Percentiles rank a stretch among this genome's conserved stretches.
Conservation (phyloP, 768 basidiomycete genomes). For the Pleurotus ostreatus region DNA sequence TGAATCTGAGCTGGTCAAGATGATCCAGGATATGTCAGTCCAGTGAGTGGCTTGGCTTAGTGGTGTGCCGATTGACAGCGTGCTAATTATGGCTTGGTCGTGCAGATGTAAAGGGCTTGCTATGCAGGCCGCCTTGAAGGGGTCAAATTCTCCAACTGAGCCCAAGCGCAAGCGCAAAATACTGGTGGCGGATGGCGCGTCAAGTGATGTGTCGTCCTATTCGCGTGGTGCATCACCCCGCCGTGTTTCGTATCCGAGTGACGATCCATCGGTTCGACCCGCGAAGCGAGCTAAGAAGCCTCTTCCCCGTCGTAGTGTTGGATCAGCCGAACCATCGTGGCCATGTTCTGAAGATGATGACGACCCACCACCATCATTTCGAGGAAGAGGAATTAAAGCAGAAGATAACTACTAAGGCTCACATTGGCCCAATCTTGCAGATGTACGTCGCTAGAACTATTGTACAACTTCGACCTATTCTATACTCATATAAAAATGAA, state of each 20-base stretch:
- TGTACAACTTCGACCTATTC: too few relatives aligned
- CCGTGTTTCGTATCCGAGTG: too few relatives aligned
- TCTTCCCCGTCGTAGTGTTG: conserved; percentile 3
- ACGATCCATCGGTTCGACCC: not conserved
- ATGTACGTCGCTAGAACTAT: too few relatives aligned
- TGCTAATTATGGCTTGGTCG: not conserved
- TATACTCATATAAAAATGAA: too few relatives aligned
- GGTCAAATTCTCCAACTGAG: not conserved
- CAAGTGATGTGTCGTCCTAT: too few relatives aligned
- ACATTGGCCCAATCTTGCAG: too few relatives aligned
- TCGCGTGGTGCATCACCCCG: too few relatives aligned
- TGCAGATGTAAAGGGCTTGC: not conserved
- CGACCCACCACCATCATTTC: not conserved
- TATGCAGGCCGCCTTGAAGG: not conserved
- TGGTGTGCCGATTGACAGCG: not conserved
- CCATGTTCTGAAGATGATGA: not conserved
- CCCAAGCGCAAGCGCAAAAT: not conserved
- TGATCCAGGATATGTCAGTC: not conserved
- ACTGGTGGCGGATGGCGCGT: too few relatives aligned
- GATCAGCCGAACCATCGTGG: not conserved
- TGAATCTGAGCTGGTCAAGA: not conserved
- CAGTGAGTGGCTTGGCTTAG: not conserved
- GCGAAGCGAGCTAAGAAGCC: not conserved
- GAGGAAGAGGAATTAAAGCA: not conserved
- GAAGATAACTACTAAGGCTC: too few relatives aligned